Evolutionary conservation across 495 filamentous ascomycete species (phyloP).

Genomic region (Oleoguttula mirabilis): DNA sequence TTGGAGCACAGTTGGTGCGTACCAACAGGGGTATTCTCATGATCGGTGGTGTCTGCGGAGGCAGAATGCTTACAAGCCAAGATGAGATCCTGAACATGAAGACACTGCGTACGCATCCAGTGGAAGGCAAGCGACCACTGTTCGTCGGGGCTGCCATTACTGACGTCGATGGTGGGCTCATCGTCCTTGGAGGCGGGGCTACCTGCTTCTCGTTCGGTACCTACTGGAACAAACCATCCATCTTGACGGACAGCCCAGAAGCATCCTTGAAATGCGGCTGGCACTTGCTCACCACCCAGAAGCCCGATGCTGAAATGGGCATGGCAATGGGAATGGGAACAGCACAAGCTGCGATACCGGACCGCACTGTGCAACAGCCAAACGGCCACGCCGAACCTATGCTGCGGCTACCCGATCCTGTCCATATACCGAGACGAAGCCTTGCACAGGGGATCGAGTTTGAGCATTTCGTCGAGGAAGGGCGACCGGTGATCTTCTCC

Average conservation of each 20-base stretch:
- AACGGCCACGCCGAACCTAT: constrained; percentile 4
- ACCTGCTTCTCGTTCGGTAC: constrained; percentile 84
- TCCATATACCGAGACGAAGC: constrained; percentile 5
- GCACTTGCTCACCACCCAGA: constrained; percentile 12
- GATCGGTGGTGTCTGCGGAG: constrained; percentile 38
- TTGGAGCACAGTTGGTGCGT: constrained; percentile 33
- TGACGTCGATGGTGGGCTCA: constrained; percentile 31
- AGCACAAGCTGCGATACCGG: background rate
- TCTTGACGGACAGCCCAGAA: constrained; percentile 26
- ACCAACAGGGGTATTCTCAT: constrained; percentile 36
- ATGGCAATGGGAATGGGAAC: background rate
- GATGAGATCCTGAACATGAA: constrained; percentile 25
- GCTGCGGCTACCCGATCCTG: constrained; percentile 7
- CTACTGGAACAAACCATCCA: constrained; percentile 55
- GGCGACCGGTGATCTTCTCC: constrained; percentile 55
- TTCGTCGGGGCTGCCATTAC: constrained; percentile 49
- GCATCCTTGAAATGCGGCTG: constrained; percentile 8
- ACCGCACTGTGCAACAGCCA: background rate
- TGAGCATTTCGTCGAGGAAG: constrained; percentile 40
- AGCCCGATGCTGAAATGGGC: constrained; percentile 5
- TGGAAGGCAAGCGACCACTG: constrained; percentile 39
- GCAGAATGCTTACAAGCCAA: constrained; percentile 14
- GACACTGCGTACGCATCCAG: constrained; percentile 13
- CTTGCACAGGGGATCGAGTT: constrained; percentile 40
- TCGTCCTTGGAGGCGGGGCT: constrained; percentile 69